Base-by-base conservation (phyloP, 306 rosid genomes). In the Astragalus glycyphyllos region DNA sequence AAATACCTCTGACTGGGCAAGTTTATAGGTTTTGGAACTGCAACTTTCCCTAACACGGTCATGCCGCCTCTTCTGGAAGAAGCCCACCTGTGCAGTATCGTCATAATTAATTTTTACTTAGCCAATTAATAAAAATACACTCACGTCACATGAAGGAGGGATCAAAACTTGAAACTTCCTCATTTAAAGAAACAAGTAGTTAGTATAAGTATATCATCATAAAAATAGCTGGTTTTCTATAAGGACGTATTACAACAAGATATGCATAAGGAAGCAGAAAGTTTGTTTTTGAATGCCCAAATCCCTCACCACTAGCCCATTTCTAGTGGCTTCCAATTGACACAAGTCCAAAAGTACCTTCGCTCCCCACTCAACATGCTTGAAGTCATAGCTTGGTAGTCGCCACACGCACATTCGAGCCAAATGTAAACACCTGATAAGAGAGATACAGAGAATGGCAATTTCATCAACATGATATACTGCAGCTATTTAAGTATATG, bases 1-100 rank as follows among this genome's bases (percentile, higher is more conserved):
- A 87, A 91, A 74, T 86, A 95, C 99, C 88, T 95, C 81, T 91
- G 96, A 88, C 96, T 95, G 15, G 97, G 99, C 62, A 95, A 84
- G 81, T 95, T 91, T 46, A 91, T 76, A 61, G 99, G 99, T 77
- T 88, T 95, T 72, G 99, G 99, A 77, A 86, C 97, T 4, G 87
- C 88, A 68, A 95, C 96, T 83, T 88, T 95, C 79, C 99, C 99
- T 69, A 91, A 80, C 70, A 91, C 96, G 58, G 92, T 95, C 97
- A 91, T 86, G 76, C 90, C 88, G 71, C 96, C 84, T 81, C 96
- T 90, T 84, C 89, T 85, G 85, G 92, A 88, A 75, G 98, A 79
- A 71, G 78, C 79, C 93, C 90, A 82, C 79, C 99, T 95, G 87
- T 81, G 58, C 65, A 73, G 41, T 16, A 51, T 62, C 59, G 59